Evolutionary conservation across 2,329 filamentous ascomycete genomes (phyloP).

Genomic region (Monilinia laxa): DNA sequence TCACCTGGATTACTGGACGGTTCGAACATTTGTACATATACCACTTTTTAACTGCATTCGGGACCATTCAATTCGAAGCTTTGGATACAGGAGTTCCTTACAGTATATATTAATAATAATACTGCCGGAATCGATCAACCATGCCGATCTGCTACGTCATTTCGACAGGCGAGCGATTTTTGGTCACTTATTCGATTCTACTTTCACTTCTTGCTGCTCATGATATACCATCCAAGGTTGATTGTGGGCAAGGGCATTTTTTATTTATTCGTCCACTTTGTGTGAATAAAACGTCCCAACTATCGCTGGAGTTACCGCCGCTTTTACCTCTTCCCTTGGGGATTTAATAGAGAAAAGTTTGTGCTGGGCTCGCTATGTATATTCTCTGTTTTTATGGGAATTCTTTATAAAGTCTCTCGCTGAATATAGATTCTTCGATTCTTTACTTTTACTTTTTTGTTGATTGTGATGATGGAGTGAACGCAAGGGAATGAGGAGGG

Average conservation of each 20-base stretch:
- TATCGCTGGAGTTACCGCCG: slow-evolving; percentile 41
- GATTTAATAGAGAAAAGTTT: slow-evolving; percentile 28
- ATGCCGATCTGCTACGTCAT: slow-evolving; percentile 16
- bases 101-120: slow-evolving; percentile 38
- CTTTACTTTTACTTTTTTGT: neutral
- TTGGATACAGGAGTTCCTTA: slow-evolving; percentile 25
- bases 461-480: neutral
- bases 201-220: slow-evolving; percentile 28
- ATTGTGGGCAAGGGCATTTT: slow-evolving; percentile 12
- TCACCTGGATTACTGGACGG: slow-evolving; percentile 21
- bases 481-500: neutral
- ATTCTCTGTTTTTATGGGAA: slow-evolving; percentile 25
- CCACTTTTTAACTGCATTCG: slow-evolving; percentile 25
- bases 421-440: slow-evolving; percentile 31
- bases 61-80: slow-evolving; percentile 24
- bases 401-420: slow-evolving; percentile 28
- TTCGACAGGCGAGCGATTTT: slow-evolving; percentile 22
- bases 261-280: slow-evolving; percentile 20
- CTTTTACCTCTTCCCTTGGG: slow-evolving; percentile 25
- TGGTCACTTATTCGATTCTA: slow-evolving; percentile 22
- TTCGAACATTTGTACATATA: slow-evolving; percentile 36
- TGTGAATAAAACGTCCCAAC: slow-evolving; percentile 34
- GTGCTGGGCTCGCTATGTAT: slow-evolving; percentile 38
- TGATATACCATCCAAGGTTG: slow-evolving; percentile 14
- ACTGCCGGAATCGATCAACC: slow-evolving; percentile 22